Conservation (phyloP, 208 protist species). For the Balamuthia mandrillaris region DNA sequence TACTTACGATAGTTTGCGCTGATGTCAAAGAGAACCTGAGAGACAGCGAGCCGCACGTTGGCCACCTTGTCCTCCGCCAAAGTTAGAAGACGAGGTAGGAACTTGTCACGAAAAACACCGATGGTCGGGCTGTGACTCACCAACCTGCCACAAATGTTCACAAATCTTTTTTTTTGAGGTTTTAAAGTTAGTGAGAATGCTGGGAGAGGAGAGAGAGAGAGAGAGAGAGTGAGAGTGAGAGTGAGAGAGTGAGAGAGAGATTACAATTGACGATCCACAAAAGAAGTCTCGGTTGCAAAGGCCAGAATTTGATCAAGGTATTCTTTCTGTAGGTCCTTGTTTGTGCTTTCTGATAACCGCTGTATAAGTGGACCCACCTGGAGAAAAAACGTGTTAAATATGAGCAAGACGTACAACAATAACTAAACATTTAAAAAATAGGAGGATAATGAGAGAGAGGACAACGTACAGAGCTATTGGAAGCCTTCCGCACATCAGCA, state of each 20-base stretch:
- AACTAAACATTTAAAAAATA: too few relatives aligned
- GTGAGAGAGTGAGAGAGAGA: neutral
- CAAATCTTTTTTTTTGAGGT: neutral
- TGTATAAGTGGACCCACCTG: constrained; percentile 10
- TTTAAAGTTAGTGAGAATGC: too few relatives aligned
- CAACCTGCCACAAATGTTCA: neutral
- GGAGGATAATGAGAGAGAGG: too few relatives aligned
- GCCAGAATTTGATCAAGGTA: constrained; percentile 20
- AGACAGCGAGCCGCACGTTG: neutral
- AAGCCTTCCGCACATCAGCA: neutral
- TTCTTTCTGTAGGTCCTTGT: neutral
- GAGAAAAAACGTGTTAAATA: too few relatives aligned
- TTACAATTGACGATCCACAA: constrained; percentile 15
- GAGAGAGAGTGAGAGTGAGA: too few relatives aligned
- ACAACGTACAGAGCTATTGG: neutral
- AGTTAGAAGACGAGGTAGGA: neutral
- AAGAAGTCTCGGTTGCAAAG: constrained; percentile 4
- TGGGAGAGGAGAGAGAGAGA: too few relatives aligned
- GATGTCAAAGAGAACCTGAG: neutral
- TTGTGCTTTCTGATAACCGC: neutral
- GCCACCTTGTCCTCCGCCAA: neutral
- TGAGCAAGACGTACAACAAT: too few relatives aligned
- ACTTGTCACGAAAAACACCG: neutral
- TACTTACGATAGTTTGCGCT: too few relatives aligned
- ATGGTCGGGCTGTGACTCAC: neutral